These are phyloP conservation scores for Boletus coccyginus DNA, from an alignment of 768 basidiomycete species.

Conservation along the genomic window DNA sequence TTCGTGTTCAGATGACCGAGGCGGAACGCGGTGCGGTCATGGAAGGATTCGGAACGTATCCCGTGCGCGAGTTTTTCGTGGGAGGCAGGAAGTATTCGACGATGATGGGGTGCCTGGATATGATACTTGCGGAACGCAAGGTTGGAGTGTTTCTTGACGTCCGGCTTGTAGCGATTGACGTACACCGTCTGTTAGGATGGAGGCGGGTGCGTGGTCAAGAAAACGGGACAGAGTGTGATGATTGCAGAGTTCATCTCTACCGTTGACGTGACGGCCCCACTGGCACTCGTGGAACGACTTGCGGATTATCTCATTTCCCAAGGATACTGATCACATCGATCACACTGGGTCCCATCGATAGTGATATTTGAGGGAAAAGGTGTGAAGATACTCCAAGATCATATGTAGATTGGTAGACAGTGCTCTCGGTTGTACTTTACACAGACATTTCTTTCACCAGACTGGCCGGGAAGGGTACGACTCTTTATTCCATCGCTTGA, in stretches of 20 bases:
- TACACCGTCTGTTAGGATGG: constrained; percentile 5
- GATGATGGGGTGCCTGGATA: constrained; percentile 27
- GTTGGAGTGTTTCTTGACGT: neutral
- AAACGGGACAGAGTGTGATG: constrained; percentile 25
- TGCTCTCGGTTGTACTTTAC: neutral
- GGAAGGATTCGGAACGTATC: constrained; percentile 19
- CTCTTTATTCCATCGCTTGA: constrained; percentile 1
- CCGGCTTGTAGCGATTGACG: neutral
- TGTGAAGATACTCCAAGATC: neutral
- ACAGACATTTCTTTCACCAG: neutral
- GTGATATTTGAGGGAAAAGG: neutral
- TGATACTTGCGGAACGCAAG: constrained; percentile 25
- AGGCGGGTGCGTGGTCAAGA: constrained; percentile 26
- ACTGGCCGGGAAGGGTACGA: neutral
- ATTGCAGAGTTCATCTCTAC: constrained; percentile 21
- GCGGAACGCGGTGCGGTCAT: constrained; percentile 19
- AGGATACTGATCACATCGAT: constrained; percentile 17
- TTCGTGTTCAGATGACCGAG: constrained; percentile 18
- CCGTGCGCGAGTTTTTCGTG: constrained; percentile 21
- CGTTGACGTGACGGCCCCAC: constrained; percentile 3
- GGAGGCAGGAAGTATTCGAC: constrained; percentile 23
- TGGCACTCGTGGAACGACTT: constrained; percentile 21
- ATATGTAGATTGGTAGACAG: constrained; percentile 5
- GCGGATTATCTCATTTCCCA: constrained; percentile 23
- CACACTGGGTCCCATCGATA: neutral